Evolutionary conservation across 1,284 basidiomycete species (phyloP), one percentile per base, ranked within the genome.

Genomic region (Apiotrichum sp.): DNA sequence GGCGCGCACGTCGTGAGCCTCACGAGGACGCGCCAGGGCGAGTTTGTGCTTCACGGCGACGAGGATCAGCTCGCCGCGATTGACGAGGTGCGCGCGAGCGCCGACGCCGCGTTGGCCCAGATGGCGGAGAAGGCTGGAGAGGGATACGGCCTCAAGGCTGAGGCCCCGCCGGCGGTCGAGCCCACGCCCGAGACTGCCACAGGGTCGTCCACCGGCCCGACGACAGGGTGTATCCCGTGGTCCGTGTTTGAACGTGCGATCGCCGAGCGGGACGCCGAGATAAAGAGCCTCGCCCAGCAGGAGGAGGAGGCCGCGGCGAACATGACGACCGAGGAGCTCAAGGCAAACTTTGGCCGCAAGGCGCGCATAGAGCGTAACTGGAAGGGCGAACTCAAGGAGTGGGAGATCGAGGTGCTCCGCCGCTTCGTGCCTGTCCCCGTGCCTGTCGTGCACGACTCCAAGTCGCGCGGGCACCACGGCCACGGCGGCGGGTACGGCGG

Each of bases 1-100:
- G 88, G 88, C 4, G 93, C 90, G 0, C 91, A 93, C 71, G 91
- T 97, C 52, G 90, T 93, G 47, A 89, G 87, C 11, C 81, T 97
- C 57, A 88, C 85, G 11, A 84, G 93, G 29, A 86, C 86, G 16
- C 82, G 88, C 39, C 92, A 97, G 79, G 89, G 90, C 11, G 80
- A 83, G 47, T 95, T 91, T 69, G 78, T 80, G 1, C 77, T 91
- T 10, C 78, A 71, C 34, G 67, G 67, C 8, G 71, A 73, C 53
- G 67, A 65, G 50, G 65, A 68, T 51, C 52, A 53, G 10, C 33
- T 55, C 42, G 53, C 51, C 35, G 58, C 58, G 14, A 57, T 61
- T 54, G 59, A 50, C 52, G 52, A 61, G 31, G 59, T 45, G 48
- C 56, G 55, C 41, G 46, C 41, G 6, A 57, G 10, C 6, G 49